These are phyloP conservation scores for Boletus semigastroideus DNA, from an alignment of 1,284 basidiomycete genomes.

Conservation along the genomic window DNA sequence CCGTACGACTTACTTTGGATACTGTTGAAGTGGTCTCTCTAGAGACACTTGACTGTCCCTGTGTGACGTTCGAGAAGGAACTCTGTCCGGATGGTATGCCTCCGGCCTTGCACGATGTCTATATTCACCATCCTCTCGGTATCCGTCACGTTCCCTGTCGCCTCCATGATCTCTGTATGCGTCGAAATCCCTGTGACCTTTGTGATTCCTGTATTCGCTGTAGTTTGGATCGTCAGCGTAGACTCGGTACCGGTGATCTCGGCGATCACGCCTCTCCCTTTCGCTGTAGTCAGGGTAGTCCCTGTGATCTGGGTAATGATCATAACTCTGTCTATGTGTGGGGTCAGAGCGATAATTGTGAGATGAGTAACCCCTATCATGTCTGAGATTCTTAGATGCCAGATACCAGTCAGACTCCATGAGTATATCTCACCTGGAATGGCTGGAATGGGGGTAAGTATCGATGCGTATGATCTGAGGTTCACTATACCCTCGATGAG, in stretches of 20 bases:
- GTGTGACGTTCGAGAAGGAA: slow-evolving; percentile 31
- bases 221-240: slow-evolving; percentile 19
- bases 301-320: slow-evolving; percentile 21
- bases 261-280: slow-evolving; percentile 19
- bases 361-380: slow-evolving; percentile 28
- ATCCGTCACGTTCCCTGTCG: slow-evolving; percentile 14
- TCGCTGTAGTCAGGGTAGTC: slow-evolving; percentile 24
- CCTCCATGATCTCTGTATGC: background rate
- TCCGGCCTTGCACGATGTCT: slow-evolving; percentile 19
- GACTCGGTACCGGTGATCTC: slow-evolving; percentile 25
- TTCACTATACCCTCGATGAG: slow-evolving; percentile 26
- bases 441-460: slow-evolving; percentile 18
- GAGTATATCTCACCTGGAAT: slow-evolving; percentile 19
- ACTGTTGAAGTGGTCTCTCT: slow-evolving; percentile 17
- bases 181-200: slow-evolving; percentile 18
- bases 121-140: slow-evolving; percentile 27
- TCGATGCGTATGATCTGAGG: slow-evolving; percentile 31
- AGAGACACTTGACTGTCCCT: slow-evolving; percentile 22
- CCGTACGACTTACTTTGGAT: slow-evolving; percentile 19
- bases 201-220: slow-evolving; percentile 21
- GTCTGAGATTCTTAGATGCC: slow-evolving; percentile 18
- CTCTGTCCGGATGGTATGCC: slow-evolving; percentile 21
- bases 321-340: slow-evolving; percentile 25
- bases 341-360: slow-evolving; percentile 26
- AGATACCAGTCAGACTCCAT: slow-evolving; percentile 1